These are phyloP conservation scores for Saccharomycopsis sp. DNA, from an alignment of 805 yeast genomes.

Conservation along the genomic window DNA sequence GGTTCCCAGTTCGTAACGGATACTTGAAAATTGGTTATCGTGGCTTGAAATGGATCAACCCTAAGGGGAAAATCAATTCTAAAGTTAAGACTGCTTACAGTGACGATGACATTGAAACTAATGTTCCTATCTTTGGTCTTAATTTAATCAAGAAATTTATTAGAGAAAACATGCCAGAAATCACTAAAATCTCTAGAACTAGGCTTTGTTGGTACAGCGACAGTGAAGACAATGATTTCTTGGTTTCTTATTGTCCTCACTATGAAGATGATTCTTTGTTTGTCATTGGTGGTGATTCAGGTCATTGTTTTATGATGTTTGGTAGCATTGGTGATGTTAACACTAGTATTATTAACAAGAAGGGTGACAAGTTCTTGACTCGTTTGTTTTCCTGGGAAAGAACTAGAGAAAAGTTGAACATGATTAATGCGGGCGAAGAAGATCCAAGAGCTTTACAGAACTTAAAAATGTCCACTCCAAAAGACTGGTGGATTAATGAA, in stretches of 20 bases:
- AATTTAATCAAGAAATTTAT: conserved; percentile 25
- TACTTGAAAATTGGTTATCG: conserved; percentile 28
- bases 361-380: conserved; percentile 22
- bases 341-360: conserved; percentile 22
- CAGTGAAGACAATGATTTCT: conserved; percentile 30
- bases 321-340: conserved; percentile 30
- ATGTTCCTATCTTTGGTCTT: conserved; percentile 28
- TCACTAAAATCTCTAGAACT: conserved; percentile 23
- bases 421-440: conserved; percentile 24
- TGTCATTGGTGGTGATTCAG: conserved; percentile 35
- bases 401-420: conserved; percentile 24
- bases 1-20: conserved; percentile 28
- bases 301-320: conserved; percentile 34
- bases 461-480: conserved; percentile 25
- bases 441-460: conserved; percentile 27
- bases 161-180: conserved; percentile 26
- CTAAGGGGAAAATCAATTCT: conserved; percentile 23
- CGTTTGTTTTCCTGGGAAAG: conserved; percentile 27
- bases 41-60: conserved; percentile 30
- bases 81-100: conserved; percentile 27
- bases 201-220: conserved; percentile 33
- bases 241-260: conserved; percentile 31
- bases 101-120: conserved; percentile 23
- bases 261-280: conserved; percentile 26
- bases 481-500: no score